Evolutionary conservation across 2,329 filamentous ascomycete genomes (phyloP).

Genomic region (Coniella lustricola): DNA sequence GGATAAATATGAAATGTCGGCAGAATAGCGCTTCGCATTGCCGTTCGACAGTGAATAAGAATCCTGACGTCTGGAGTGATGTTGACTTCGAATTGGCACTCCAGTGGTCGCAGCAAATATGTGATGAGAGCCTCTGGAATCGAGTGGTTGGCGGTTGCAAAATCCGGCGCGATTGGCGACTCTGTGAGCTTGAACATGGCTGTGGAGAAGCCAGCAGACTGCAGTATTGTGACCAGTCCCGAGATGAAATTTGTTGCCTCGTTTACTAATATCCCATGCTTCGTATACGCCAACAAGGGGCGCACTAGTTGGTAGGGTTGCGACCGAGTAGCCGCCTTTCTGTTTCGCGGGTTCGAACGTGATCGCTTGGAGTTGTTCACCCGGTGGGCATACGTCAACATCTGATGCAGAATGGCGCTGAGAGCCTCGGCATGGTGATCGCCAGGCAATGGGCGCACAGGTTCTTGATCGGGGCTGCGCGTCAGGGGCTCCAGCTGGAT

Average conservation of each 20-base stretch:
- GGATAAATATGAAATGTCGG: constrained; percentile 37
- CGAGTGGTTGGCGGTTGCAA: constrained; percentile 20
- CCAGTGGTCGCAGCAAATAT: constrained; percentile 35
- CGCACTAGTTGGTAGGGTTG: constrained; percentile 44
- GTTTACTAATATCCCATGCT: constrained; percentile 35
- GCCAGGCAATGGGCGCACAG: constrained; percentile 27
- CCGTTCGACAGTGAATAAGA: constrained; percentile 38
- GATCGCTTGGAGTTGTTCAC: constrained; percentile 65
- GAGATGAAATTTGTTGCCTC: constrained; percentile 36
- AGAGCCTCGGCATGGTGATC: constrained; percentile 56
- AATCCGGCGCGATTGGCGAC: constrained; percentile 23
- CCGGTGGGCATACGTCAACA: constrained; percentile 73
- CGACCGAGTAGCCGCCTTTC: constrained; percentile 28
- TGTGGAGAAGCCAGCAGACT: constrained; percentile 36
- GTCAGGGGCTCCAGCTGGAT: constrained; percentile 61
- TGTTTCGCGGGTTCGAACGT: constrained; percentile 39
- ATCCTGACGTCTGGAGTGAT: constrained; percentile 38
- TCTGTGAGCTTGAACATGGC: constrained; percentile 37
- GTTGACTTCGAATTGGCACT: constrained; percentile 36
- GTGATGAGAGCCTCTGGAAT: constrained; percentile 39
- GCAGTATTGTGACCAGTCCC: constrained; percentile 36
- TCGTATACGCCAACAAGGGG: constrained; percentile 43
- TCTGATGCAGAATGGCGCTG: constrained; percentile 61
- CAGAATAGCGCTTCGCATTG: constrained; percentile 35
- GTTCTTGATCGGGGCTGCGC: constrained; percentile 30